A percentile compares a stretch with the other conserved stretches of the same genome.
Evolutionary conservation across 768 basidiomycete species (phyloP).

Genomic region (Daedalea quercina): DNA sequence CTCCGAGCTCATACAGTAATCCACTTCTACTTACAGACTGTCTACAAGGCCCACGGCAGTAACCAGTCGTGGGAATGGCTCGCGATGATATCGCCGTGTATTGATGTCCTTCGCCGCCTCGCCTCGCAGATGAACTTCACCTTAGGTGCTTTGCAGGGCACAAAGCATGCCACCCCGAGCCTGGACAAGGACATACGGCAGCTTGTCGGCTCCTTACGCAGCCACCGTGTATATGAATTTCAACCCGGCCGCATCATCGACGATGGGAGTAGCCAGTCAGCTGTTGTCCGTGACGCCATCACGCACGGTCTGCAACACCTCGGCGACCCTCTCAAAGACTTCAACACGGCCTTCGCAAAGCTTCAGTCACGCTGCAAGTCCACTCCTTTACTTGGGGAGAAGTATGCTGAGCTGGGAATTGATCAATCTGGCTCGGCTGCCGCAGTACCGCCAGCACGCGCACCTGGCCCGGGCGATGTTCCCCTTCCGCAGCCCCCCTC

Average conservation of each 20-base stretch:
- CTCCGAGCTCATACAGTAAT: neutral
- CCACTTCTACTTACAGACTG: slow-evolving; percentile 5
- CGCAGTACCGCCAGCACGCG: too few species aligned
- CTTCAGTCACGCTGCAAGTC: too few species aligned
- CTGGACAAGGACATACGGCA: slow-evolving; percentile 23
- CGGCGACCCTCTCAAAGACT: too few species aligned
- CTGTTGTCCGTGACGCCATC: too few species aligned
- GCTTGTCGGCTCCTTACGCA: slow-evolving; percentile 17
- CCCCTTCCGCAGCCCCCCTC: too few species aligned
- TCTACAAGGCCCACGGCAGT: slow-evolving; percentile 27
- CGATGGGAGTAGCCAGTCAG: too few species aligned
- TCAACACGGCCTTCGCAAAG: too few species aligned
- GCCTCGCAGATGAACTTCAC: slow-evolving; percentile 17
- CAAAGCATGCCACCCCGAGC: slow-evolving; percentile 23
- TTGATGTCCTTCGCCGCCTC: slow-evolving; percentile 21
- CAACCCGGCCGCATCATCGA: slow-evolving; percentile 16
- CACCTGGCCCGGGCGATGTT: too few species aligned
- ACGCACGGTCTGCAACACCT: too few species aligned
- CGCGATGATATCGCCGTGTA: slow-evolving; percentile 22
- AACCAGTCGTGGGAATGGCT: slow-evolving; percentile 32
- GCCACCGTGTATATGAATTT: slow-evolving; percentile 17
- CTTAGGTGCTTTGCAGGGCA: slow-evolving; percentile 26
- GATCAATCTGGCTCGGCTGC: too few species aligned
- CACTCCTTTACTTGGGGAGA: too few species aligned
- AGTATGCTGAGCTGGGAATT: too few species aligned